These are phyloP conservation scores for Aplosporella prunicola DNA, from an alignment of 2,329 filamentous ascomycete species.

Conservation along the genomic window DNA sequence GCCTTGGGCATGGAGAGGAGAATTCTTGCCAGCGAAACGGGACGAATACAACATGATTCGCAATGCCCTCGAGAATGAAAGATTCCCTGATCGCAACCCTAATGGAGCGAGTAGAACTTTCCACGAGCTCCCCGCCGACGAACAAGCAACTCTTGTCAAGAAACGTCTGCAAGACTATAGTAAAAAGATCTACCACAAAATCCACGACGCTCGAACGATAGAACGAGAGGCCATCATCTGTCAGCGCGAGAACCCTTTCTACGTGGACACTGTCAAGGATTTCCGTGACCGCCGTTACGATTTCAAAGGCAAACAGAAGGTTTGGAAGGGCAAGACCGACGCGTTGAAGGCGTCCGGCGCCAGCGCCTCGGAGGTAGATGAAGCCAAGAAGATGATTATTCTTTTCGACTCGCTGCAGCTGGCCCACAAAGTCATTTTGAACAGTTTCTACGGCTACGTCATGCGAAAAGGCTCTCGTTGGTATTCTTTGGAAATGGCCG, in stretches of 20 bases:
- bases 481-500: slow-evolving; percentile 99
- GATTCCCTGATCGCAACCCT: slow-evolving; percentile 70
- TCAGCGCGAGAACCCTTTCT: slow-evolving; percentile 95
- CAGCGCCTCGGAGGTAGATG: slow-evolving; percentile 65
- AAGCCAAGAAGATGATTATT: slow-evolving; percentile 97
- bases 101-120: slow-evolving; percentile 65
- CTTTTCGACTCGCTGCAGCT: slow-evolving; percentile 92
- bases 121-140: slow-evolving; percentile 69
- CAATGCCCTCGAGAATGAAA: slow-evolving; percentile 82
- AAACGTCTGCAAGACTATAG: slow-evolving; percentile 88
- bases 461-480: slow-evolving; percentile 98
- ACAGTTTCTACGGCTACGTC: slow-evolving; percentile 98
- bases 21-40: slow-evolving; percentile 89
- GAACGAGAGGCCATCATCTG: slow-evolving; percentile 96
- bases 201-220: slow-evolving; percentile 87
- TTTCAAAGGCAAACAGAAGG: slow-evolving; percentile 96
- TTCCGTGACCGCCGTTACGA: slow-evolving; percentile 97
- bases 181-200: slow-evolving; percentile 99
- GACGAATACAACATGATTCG: slow-evolving; percentile 99
- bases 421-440: slow-evolving; percentile 97
- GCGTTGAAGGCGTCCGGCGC: slow-evolving; percentile 76
- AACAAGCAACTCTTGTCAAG: slow-evolving; percentile 69
- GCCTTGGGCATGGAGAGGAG: slow-evolving; percentile 97
- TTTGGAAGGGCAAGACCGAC: slow-evolving; percentile 96
- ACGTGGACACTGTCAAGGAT: slow-evolving; percentile 89